Conservation (phyloP, 306 rosid species). For the Prunus campanulata region DNA sequence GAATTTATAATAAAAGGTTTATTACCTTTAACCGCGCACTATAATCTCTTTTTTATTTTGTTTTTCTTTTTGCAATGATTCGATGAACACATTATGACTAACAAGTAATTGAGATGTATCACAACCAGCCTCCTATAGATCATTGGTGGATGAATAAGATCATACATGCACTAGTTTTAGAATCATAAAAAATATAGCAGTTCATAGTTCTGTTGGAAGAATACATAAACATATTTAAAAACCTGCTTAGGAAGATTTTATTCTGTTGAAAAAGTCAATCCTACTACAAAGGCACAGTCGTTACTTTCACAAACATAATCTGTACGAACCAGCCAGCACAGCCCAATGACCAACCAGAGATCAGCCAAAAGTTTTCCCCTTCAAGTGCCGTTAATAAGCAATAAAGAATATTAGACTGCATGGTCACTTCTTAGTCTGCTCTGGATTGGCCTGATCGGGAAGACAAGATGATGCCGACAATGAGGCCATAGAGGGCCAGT, state of each 20-base stretch:
- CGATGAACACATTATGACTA: neutral
- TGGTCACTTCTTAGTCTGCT: constrained; percentile 54
- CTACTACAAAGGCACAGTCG: constrained; percentile 43
- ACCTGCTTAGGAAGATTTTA: constrained; percentile 46
- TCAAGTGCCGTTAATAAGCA: constrained; percentile 31
- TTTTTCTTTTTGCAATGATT: no score
- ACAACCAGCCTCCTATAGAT: no score
- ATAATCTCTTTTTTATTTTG: no score
- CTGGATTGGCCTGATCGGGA: constrained; percentile 90
- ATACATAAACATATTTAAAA: constrained; percentile 16
- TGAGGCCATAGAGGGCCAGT: constrained; percentile 78
- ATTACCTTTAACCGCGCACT: no score
- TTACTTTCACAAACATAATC: constrained; percentile 35
- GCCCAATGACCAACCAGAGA: constrained; percentile 36
- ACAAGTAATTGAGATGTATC: neutral
- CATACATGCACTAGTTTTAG: constrained; percentile 33
- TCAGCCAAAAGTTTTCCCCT: constrained; percentile 22
- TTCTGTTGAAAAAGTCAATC: constrained; percentile 38
- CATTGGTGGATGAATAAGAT: constrained; percentile 15
- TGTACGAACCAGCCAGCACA: constrained; percentile 29
- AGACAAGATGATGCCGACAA: constrained; percentile 81
- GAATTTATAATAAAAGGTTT: no score
- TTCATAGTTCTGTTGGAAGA: constrained; percentile 15
- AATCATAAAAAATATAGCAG: constrained; percentile 18
- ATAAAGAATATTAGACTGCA: constrained; percentile 46